phyloP scores from a whole-genome alignment of 768 basidiomycete species.

The Tricholoma sp. region DNA sequence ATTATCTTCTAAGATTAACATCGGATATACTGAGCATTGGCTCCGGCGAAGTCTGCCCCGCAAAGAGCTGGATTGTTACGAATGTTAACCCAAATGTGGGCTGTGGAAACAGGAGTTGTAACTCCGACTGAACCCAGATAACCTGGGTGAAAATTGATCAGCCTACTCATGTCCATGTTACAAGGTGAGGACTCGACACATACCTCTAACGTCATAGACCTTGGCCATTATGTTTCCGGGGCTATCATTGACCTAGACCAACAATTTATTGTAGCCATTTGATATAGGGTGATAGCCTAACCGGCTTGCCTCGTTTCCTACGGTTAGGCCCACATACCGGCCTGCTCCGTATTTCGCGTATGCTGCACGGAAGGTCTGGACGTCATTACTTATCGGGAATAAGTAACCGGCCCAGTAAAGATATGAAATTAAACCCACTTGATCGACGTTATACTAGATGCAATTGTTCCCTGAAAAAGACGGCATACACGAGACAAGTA shows the following conservation, averaged over 20 bases:
- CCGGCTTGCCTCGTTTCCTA: slow-evolving; percentile 29
- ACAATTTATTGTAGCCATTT: neutral
- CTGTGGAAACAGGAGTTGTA: slow-evolving; percentile 31
- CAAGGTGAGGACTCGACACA: neutral
- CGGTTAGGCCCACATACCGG: slow-evolving; percentile 29
- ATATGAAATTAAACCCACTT: slow-evolving; percentile 17
- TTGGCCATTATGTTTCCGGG: slow-evolving; percentile 29
- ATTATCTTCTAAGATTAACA: neutral
- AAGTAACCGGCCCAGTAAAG: neutral
- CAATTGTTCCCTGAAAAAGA: slow-evolving; percentile 24
- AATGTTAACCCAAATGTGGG: slow-evolving; percentile 32
- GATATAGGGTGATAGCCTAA: neutral
- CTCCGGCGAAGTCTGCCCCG: slow-evolving; percentile 33
- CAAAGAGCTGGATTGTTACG: slow-evolving; percentile 28
- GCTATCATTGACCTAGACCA: slow-evolving; percentile 20
- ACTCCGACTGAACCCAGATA: slow-evolving; percentile 29
- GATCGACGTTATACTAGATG: slow-evolving; percentile 20
- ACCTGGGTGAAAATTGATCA: slow-evolving; percentile 14
- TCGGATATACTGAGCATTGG: slow-evolving; percentile 32
- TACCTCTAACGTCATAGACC: slow-evolving; percentile 32
- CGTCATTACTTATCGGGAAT: slow-evolving; percentile 24
- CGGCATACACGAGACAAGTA: neutral
- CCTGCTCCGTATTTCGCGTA: slow-evolving; percentile 26
- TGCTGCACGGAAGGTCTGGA: slow-evolving; percentile 28
- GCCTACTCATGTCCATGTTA: neutral